Conservation (phyloP, 306 rosid species). For the Citrullus amarus region DNA sequence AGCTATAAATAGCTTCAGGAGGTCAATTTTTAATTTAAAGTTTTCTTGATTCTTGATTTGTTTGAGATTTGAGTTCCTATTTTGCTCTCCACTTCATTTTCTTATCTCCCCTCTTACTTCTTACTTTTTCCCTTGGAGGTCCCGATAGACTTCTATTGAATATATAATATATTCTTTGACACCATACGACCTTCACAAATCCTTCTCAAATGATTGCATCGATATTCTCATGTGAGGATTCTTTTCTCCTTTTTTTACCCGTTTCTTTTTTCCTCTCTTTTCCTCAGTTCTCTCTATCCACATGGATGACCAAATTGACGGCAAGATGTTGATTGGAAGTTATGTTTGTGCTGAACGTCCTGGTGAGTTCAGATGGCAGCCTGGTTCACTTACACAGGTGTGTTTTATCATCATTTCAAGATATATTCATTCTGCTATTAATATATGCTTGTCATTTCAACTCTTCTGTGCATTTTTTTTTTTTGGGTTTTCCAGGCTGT, state of each 20-base stretch:
- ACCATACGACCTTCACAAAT: background rate
- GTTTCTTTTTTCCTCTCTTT: background rate
- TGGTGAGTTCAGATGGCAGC: slow-evolving; percentile 96
- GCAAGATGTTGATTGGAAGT: slow-evolving; percentile 69
- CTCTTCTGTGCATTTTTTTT: background rate
- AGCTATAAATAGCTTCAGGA: background rate
- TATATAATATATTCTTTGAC: background rate
- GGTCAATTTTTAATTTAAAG: background rate
- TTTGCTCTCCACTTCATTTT: background rate
- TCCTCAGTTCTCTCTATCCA: slow-evolving; percentile 68
- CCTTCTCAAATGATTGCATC: background rate
- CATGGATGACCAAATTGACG: slow-evolving; percentile 95
- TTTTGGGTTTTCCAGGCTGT: slow-evolving; percentile 45
- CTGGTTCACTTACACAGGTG: slow-evolving; percentile 94
- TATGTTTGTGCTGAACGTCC: slow-evolving; percentile 76
- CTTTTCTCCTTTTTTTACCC: background rate
- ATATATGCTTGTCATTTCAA: background rate
- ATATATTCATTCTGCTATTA: slow-evolving; percentile 1
- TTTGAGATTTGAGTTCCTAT: background rate
- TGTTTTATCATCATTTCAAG: slow-evolving; percentile 4
- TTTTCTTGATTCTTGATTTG: background rate
- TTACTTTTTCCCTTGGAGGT: background rate
- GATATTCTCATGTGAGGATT: background rate
- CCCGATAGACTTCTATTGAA: background rate
- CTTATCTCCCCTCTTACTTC: background rate